These are phyloP conservation scores for Stephanodiscus minutulus DNA, from an alignment of 108 stramenopile genomes.

Conservation along the genomic window DNA sequence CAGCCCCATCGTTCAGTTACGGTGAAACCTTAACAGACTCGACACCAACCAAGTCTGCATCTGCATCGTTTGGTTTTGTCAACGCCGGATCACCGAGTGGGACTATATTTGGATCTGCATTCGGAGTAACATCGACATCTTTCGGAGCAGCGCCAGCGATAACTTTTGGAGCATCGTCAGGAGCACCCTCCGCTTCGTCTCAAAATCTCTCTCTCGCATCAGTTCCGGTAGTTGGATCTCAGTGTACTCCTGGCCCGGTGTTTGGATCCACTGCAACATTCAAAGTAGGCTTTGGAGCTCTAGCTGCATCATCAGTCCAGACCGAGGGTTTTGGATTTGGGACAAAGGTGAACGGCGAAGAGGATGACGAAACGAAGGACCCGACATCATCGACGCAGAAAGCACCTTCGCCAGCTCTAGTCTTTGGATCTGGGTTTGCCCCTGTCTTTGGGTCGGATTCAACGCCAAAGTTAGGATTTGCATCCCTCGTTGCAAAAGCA, in stretches of 20 bases:
- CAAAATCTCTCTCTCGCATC: not conserved
- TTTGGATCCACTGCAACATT: slow-evolving; percentile 29
- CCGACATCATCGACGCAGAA: not conserved
- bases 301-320: not conserved
- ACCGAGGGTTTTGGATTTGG: slow-evolving; percentile 2
- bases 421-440: slow-evolving; percentile 31
- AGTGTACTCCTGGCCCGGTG: slow-evolving; percentile 1
- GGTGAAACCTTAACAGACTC: slow-evolving; percentile 10
- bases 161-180: no score
- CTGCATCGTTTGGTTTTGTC: slow-evolving; percentile 10
- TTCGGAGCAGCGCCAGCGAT: slow-evolving; percentile 39
- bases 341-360: not conserved
- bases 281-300: slow-evolving; percentile 7
- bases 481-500: slow-evolving; percentile 1
- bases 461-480: slow-evolving; percentile 15
- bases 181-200: not conserved
- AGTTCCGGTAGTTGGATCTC: slow-evolving; percentile 35
- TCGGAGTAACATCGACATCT: slow-evolving; percentile 41
- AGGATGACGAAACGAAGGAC: slow-evolving; percentile 1
- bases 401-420: slow-evolving; percentile 6
- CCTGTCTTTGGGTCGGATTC: slow-evolving; percentile 5
- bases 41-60: not conserved
- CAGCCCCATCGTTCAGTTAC: slow-evolving; percentile 39
- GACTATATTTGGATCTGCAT: slow-evolving; percentile 38
- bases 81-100: slow-evolving; percentile 11